Conservation (phyloP, 345 rosid species). For the Camelina hispida region DNA sequence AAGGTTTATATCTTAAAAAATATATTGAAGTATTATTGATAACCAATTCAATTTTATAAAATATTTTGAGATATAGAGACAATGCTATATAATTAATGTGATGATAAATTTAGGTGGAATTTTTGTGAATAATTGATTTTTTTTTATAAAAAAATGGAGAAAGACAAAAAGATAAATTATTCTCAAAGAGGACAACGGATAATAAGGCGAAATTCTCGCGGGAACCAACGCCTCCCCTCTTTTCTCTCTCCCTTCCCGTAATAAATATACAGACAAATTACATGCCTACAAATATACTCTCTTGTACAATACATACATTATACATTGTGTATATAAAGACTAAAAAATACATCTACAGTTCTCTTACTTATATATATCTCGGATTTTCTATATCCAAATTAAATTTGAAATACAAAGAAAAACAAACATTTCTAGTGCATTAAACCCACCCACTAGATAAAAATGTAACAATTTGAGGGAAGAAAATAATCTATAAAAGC, state of each 20-base stretch:
- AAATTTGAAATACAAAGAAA: background rate
- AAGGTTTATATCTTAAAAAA: no score
- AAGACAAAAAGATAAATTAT: slow-evolving; percentile 53
- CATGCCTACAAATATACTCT: slow-evolving; percentile 24
- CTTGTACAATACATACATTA: background rate
- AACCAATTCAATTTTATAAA: slow-evolving; percentile 21
- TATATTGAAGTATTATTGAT: no score
- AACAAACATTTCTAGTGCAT: no score
- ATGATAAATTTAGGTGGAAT: background rate
- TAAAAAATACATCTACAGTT: background rate
- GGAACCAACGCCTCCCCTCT: slow-evolving; percentile 46
- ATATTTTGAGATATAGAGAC: slow-evolving; percentile 2
- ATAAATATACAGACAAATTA: slow-evolving; percentile 28
- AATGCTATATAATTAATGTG: background rate
- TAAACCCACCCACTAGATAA: background rate
- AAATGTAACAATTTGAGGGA: background rate
- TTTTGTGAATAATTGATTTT: background rate
- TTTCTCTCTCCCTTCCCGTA: slow-evolving; percentile 25
- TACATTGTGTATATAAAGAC: background rate
- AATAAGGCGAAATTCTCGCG: slow-evolving; percentile 52
- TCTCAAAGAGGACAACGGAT: slow-evolving; percentile 45
- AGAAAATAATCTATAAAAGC: background rate
- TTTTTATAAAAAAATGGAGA: slow-evolving; percentile 50
- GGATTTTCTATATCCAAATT: background rate
- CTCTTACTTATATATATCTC: background rate